Evolutionary conservation across 108 stramenopile genomes (phyloP).

Genomic region (Aurantiochytrium sp.): DNA sequence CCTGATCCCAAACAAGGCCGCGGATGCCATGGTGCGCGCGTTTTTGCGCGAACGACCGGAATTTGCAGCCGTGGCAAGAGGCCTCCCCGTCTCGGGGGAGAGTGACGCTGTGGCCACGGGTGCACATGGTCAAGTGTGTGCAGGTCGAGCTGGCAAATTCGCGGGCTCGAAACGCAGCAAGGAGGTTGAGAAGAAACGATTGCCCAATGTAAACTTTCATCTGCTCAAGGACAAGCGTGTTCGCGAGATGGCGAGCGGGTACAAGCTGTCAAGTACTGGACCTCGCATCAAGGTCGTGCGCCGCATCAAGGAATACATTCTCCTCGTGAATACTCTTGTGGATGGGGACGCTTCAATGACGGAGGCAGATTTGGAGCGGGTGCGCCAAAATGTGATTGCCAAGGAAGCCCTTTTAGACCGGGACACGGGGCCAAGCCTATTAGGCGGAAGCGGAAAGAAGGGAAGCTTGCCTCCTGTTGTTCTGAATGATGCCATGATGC

Average conservation of each 20-base stretch:
- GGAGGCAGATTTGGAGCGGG: background rate
- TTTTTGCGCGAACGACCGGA: background rate
- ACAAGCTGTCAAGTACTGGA: background rate
- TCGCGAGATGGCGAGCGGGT: background rate
- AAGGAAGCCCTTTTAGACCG: background rate
- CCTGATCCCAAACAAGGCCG: background rate
- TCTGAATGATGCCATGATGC: background rate
- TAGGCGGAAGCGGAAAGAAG: background rate
- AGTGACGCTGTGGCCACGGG: background rate
- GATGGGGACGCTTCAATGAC: background rate
- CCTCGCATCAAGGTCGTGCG: background rate
- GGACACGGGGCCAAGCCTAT: background rate
- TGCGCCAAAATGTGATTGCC: background rate
- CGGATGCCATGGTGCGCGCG: background rate
- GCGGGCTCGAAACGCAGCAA: background rate
- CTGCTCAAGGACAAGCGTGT: background rate
- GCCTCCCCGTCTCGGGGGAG: background rate
- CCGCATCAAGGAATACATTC: background rate
- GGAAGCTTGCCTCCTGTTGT: background rate
- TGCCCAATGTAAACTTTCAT: background rate
- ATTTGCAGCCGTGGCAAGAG: background rate
- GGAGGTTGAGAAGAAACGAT: background rate
- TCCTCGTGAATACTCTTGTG: background rate
- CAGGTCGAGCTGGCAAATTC: background rate
- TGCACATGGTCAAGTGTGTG: background rate